A percentile compares a stretch with the other conserved stretches of the same genome.
Conservation (phyloP, 768 basidiomycete genomes). For the Gloeophyllum trabeum region DNA sequence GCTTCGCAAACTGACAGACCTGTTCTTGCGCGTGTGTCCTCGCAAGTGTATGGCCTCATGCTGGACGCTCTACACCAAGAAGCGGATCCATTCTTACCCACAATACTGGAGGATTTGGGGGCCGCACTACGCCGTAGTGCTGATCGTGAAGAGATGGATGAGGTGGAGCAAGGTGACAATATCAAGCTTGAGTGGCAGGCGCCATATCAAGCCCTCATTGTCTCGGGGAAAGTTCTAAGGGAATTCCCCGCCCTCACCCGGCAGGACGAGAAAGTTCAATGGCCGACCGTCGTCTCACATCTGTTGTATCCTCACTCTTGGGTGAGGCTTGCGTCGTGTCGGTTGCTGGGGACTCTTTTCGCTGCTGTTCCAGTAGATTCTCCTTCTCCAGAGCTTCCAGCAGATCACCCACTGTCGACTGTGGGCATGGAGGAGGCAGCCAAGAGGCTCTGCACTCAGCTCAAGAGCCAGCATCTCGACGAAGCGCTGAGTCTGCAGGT, state of each 20-base stretch:
- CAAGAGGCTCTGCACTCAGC: slow-evolving; percentile 59
- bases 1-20: slow-evolving; percentile 46
- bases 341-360: slow-evolving; percentile 66
- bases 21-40: slow-evolving; percentile 59
- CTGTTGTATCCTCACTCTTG: slow-evolving; percentile 89
- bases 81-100: slow-evolving; percentile 28
- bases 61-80: slow-evolving; percentile 54
- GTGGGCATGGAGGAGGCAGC: slow-evolving; percentile 58
- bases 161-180: slow-evolving; percentile 34
- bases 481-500: slow-evolving; percentile 66
- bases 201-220: slow-evolving; percentile 70
- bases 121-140: slow-evolving; percentile 33
- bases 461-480: slow-evolving; percentile 75
- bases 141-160: slow-evolving; percentile 25
- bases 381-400: slow-evolving; percentile 19
- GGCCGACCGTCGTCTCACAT: slow-evolving; percentile 52
- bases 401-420: slow-evolving; percentile 36
- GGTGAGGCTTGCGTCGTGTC: slow-evolving; percentile 77
- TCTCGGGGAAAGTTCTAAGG: slow-evolving; percentile 50
- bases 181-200: slow-evolving; percentile 67
- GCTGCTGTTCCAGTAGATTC: slow-evolving; percentile 32
- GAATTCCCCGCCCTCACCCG: slow-evolving; percentile 39
- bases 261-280: slow-evolving; percentile 38
- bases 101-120: slow-evolving; percentile 47
- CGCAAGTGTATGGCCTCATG: slow-evolving; percentile 76